Conservation (phyloP, 495 filamentous ascomycete genomes). For the Lasiosphaeria ovina region DNA sequence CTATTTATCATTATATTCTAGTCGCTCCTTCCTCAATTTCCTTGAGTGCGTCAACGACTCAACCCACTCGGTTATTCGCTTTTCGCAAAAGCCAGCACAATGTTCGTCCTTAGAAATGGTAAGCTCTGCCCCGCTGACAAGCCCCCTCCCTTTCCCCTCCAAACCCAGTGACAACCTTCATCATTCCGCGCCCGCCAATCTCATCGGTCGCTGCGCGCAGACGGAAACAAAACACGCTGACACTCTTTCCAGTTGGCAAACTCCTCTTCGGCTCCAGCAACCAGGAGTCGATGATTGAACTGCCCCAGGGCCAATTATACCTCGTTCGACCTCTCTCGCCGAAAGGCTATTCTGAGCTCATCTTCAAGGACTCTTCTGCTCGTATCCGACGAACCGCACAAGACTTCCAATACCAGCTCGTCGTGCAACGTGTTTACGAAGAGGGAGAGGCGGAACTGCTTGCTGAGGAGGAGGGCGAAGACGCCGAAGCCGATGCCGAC, state of each 20-base stretch:
- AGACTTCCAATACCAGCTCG: conserved; percentile 95
- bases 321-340: conserved; percentile 92
- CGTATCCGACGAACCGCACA: conserved; percentile 89
- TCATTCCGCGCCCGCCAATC: neutral
- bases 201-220: neutral
- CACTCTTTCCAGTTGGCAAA: conserved; percentile 66
- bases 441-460: conserved; percentile 92
- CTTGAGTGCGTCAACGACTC: neutral
- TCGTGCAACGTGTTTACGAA: conserved; percentile 93
- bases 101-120: conserved; percentile 35
- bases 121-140: conserved; percentile 16
- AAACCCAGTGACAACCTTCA: neutral
- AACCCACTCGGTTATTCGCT: neutral
- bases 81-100: conserved; percentile 15
- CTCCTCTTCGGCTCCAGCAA: conserved; percentile 90
- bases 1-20: conserved; percentile 1
- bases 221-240: neutral
- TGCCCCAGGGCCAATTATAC: conserved; percentile 93
- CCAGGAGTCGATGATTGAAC: conserved; percentile 85
- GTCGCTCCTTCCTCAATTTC: neutral
- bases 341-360: conserved; percentile 96
- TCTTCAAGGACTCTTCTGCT: conserved; percentile 95
- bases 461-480: conserved; percentile 77
- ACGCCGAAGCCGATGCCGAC: conserved; percentile 68
- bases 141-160: neutral